Percentiles rank a stretch among this genome's conserved stretches.
Evolutionary conservation across 2,329 filamentous ascomycete genomes (phyloP).

Genomic region (Exophiala lecanii-corni): DNA sequence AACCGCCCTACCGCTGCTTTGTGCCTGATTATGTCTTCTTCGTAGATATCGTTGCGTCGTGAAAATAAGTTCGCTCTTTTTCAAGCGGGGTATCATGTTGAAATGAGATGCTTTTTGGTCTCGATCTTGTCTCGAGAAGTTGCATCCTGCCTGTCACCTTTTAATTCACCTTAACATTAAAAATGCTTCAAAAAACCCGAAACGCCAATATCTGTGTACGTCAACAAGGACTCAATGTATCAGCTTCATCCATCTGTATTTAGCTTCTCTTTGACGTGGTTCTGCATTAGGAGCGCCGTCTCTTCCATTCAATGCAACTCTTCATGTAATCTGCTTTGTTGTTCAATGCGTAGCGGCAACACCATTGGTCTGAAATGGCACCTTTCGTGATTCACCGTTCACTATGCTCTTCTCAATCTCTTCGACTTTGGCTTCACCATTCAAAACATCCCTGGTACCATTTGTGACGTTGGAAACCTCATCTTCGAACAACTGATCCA

Average conservation of each 20-base stretch:
- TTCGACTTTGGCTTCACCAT: slow-evolving; percentile 13
- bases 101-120: slow-evolving; percentile 20
- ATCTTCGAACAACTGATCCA: slow-evolving; percentile 46
- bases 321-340: no score
- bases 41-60: slow-evolving; percentile 11
- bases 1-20: no score
- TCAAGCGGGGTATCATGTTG: slow-evolving; percentile 23
- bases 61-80: slow-evolving; percentile 8
- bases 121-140: slow-evolving; percentile 2
- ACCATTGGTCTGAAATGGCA: slow-evolving; percentile 15
- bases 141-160: not conserved
- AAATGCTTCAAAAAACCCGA: no score
- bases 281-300: no score
- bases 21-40: not conserved
- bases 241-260: no score
- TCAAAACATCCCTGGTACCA: slow-evolving; percentile 12
- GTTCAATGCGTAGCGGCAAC: slow-evolving; percentile 6
- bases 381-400: slow-evolving; percentile 13
- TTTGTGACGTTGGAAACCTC: slow-evolving; percentile 8
- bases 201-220: no score
- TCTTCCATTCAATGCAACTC: no score
- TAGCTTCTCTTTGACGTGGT: no score
- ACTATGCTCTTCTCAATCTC: slow-evolving; percentile 12
- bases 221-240: no score
- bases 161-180: no score